Evolutionary conservation across 352 stramenopile genomes (phyloP).

Genomic region (Globisporangium orthogonon): DNA sequence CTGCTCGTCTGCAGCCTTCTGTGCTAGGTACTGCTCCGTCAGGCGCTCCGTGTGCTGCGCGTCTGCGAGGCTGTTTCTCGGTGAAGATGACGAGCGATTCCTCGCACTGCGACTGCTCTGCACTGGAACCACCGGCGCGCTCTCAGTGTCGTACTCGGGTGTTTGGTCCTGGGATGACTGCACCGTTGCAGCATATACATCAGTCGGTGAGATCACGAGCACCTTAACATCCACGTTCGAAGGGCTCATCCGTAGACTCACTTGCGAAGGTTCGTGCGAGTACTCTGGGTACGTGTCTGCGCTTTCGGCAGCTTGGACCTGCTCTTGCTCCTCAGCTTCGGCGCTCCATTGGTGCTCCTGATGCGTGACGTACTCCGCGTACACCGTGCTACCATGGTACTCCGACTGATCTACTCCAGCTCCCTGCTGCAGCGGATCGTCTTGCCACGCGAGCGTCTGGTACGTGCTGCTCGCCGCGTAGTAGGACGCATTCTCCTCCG

Average conservation of each 20-base stretch:
- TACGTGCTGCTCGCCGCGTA: conserved; percentile 4
- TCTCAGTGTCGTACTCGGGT: conserved; percentile 11
- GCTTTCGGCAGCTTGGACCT: not conserved
- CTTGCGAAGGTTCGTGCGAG: conserved; percentile 5
- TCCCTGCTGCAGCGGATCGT: conserved; percentile 3
- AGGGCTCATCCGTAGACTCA: conserved; percentile 1
- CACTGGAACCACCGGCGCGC: not conserved
- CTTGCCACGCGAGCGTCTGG: conserved; percentile 4
- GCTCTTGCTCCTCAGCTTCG: not conserved
- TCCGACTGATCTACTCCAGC: not conserved
- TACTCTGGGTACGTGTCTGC: conserved; percentile 4
- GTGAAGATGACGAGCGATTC: conserved; percentile 1
- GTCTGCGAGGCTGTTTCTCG: conserved; percentile 1
- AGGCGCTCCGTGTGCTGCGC: conserved; percentile 12
- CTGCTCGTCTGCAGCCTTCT: conserved; percentile 24
- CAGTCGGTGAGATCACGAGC: not conserved
- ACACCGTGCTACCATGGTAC: conserved; percentile 2
- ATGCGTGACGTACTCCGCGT: conserved; percentile 5
- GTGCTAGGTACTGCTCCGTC: conserved; percentile 18
- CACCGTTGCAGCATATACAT: not conserved
- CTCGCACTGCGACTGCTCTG: not conserved
- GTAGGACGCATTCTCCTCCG: conserved; percentile 7
- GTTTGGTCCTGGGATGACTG: conserved; percentile 2
- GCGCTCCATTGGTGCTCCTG: conserved; percentile 2
- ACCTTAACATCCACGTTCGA: not conserved